phyloP scores from a whole-genome alignment of 1,139 yeast species.

The Scheffersomyces titani region DNA sequence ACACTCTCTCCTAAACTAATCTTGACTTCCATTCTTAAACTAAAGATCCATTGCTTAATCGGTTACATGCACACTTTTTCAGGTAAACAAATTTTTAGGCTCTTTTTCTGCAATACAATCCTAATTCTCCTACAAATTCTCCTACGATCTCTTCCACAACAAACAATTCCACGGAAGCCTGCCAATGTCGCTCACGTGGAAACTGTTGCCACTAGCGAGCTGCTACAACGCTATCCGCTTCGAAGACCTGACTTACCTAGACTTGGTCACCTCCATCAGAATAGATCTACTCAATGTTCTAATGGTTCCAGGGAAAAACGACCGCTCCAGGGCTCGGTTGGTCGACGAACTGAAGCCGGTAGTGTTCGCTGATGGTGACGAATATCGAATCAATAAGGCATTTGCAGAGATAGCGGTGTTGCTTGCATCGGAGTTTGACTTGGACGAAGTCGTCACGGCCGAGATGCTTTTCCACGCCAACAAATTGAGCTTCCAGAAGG shows the following conservation, averaged over 20 bases:
- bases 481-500: constrained; percentile 45
- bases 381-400: constrained; percentile 64
- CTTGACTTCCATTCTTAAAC: too few species aligned
- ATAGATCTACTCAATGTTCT: constrained; percentile 54
- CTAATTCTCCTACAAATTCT: neutral
- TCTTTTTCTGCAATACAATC: neutral
- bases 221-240: constrained; percentile 38
- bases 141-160: neutral
- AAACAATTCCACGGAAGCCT: neutral
- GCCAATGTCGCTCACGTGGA: constrained; percentile 27
- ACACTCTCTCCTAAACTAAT: too few species aligned
- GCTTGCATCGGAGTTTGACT: constrained; percentile 44
- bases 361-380: constrained; percentile 54
- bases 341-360: constrained; percentile 52
- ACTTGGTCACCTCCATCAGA: constrained; percentile 26
- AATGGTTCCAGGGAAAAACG: constrained; percentile 53
- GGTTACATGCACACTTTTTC: neutral
- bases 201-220: constrained; percentile 32
- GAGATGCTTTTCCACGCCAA: constrained; percentile 43
- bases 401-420: constrained; percentile 59
- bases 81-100: neutral
- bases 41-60: too few species aligned
- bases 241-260: constrained; percentile 27
- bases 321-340: constrained; percentile 53
- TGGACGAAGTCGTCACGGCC: constrained; percentile 39